A percentile compares a stretch with the other conserved stretches of the same genome.
phyloP scores from a whole-genome alignment of 129 eudicot species.

The Lonicera japonica region DNA sequence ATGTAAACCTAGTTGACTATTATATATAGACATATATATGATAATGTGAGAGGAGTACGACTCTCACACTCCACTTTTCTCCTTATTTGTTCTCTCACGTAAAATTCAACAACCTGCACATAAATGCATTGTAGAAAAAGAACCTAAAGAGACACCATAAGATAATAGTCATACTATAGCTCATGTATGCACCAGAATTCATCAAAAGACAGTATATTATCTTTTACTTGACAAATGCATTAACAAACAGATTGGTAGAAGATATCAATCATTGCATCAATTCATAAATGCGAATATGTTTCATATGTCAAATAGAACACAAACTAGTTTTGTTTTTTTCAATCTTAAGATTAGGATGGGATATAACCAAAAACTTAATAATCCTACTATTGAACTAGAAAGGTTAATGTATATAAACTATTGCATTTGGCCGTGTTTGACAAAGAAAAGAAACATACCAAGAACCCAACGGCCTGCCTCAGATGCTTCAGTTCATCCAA shows the following conservation, averaged over 20 bases:
- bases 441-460: conserved; percentile 44
- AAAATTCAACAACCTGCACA: no score
- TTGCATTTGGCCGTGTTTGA: background rate
- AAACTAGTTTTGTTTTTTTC: background rate
- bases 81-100: no score
- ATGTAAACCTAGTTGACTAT: no score
- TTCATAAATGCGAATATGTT: background rate
- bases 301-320: background rate
- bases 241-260: background rate
- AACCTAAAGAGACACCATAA: background rate
- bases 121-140: conserved; percentile 1
- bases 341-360: background rate
- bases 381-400: background rate
- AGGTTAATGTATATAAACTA: background rate
- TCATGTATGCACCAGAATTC: background rate
- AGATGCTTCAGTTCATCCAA: conserved; percentile 61
- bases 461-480: conserved; percentile 73
- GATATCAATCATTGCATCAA: background rate
- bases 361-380: background rate
- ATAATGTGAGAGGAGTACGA: no score
- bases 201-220: conserved; percentile 3
- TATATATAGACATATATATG: no score
- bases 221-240: background rate
- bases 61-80: no score
- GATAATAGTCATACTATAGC: background rate